phyloP scores from a whole-genome alignment of 1,284 basidiomycete species.

The Ganoderma leucocontextum region DNA sequence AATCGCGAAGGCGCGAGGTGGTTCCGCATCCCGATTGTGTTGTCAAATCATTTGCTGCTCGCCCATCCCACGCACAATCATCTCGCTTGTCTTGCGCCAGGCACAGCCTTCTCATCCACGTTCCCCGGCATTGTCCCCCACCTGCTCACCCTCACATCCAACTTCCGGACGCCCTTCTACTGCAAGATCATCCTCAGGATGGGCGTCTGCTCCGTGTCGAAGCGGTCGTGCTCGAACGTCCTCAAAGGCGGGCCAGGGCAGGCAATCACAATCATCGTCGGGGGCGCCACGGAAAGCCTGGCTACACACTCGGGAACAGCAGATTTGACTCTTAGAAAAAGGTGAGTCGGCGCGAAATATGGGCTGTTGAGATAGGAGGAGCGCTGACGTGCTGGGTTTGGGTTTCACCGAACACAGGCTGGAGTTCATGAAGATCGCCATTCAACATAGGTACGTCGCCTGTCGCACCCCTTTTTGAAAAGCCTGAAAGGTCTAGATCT shows the following conservation, averaged over 20 bases:
- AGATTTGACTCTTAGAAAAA: slow-evolving; percentile 87
- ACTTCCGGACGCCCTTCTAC: slow-evolving; percentile 94
- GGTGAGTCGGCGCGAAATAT: slow-evolving; percentile 50
- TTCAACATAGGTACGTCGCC: slow-evolving; percentile 81
- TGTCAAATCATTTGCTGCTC: background rate
- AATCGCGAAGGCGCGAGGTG: slow-evolving; percentile 96
- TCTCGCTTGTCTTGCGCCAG: slow-evolving; percentile 54
- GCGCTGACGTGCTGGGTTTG: background rate
- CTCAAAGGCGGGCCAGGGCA: slow-evolving; percentile 75
- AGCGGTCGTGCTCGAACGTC: slow-evolving; percentile 90
- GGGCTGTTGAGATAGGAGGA: background rate
- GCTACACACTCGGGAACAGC: slow-evolving; percentile 95
- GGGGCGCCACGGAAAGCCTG: slow-evolving; percentile 94
- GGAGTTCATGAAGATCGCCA: slow-evolving; percentile 97
- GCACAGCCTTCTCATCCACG: slow-evolving; percentile 89
- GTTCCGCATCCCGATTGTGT: too few species aligned
- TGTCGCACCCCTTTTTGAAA: background rate
- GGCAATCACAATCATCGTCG: slow-evolving; percentile 95
- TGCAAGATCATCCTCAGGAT: slow-evolving; percentile 88
- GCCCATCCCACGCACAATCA: background rate
- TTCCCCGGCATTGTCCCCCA: slow-evolving; percentile 96
- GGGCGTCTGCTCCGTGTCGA: slow-evolving; percentile 94
- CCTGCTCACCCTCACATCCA: slow-evolving; percentile 89
- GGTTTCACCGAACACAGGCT: slow-evolving; percentile 52
- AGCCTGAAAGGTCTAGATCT: background rate